phyloP scores from a whole-genome alignment of 2,329 filamentous ascomycete species.

The Claviceps paspali region DNA sequence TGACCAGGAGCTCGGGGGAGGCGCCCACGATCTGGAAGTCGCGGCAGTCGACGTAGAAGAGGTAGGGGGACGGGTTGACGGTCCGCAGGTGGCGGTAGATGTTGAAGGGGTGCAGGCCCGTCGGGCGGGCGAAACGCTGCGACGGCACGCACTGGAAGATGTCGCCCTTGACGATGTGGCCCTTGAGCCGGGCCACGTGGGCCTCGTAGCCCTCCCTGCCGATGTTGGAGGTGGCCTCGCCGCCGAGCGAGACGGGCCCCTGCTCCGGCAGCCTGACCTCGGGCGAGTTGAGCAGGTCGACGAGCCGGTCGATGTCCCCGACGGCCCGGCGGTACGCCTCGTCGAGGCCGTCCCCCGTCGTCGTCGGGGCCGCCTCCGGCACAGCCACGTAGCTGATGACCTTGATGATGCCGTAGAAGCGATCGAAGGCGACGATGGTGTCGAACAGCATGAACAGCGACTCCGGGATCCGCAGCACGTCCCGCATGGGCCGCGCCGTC shows the following conservation, averaged over 20 bases:
- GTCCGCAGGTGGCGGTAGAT: slow-evolving; percentile 91
- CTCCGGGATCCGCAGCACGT: slow-evolving; percentile 79
- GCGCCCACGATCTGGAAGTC: slow-evolving; percentile 93
- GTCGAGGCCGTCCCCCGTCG: slow-evolving; percentile 36
- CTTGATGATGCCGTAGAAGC: slow-evolving; percentile 86
- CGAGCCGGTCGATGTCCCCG: slow-evolving; percentile 46
- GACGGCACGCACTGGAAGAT: slow-evolving; percentile 97
- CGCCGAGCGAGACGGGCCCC: slow-evolving; percentile 52
- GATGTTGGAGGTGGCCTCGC: slow-evolving; percentile 84
- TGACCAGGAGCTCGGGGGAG: slow-evolving; percentile 86
- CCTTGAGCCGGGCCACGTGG: slow-evolving; percentile 76
- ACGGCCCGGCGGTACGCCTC: slow-evolving; percentile 52
- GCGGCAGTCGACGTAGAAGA: slow-evolving; percentile 87
- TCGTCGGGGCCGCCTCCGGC: slow-evolving; percentile 37
- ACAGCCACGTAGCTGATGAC: slow-evolving; percentile 82
- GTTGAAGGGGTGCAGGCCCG: slow-evolving; percentile 89
- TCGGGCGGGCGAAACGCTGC: slow-evolving; percentile 81
- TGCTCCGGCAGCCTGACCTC: slow-evolving; percentile 68
- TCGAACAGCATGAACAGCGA: slow-evolving; percentile 95
- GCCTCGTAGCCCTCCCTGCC: slow-evolving; percentile 75
- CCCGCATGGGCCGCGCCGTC: slow-evolving; percentile 77
- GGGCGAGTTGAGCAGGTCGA: slow-evolving; percentile 56
- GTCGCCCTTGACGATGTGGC: slow-evolving; percentile 81
- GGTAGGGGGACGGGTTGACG: slow-evolving; percentile 94
- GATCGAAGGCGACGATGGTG: slow-evolving; percentile 85